Base-by-base conservation (phyloP, 2,329 filamentous ascomycete genomes). In the Ascochyta clinopodiicola region DNA sequence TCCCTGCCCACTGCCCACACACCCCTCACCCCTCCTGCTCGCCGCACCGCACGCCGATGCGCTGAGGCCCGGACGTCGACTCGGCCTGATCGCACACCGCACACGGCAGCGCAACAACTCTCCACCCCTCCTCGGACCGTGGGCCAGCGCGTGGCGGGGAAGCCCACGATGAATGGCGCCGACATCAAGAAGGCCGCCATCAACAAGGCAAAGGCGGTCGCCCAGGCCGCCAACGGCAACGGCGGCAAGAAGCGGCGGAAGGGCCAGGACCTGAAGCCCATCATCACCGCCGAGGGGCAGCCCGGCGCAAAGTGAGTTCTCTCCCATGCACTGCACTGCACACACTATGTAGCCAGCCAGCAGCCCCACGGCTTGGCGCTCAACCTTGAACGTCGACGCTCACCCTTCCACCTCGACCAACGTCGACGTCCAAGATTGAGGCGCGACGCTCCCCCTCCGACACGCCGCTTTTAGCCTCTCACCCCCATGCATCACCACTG, bases 161-260 rank as follows among this genome's bases (percentile, higher is more conserved):
- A 62, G 62, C 49, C 45, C 56, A 56, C 68, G 66, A 87, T 87
- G 85, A 87, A 87, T 79, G 84, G 85, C 71, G 80, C 80, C 71
- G 84, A 86, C 68, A 82, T 86, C 70, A 86, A 85, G 70, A 86
- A 87, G 75, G 83, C 84, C 52, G 84, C 85, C 69, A 83, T 87
- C 75, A 84, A 84, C 75, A 87, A 87, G 77, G 85, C 84, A 54
- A 88, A 88, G 76, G 83, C 86, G 74, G 85, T 86, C 72, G 84
- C 84, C 58, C 80, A 84, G 78, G 83, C 80, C 49, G 79, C 80
- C 48, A 81, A 81, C 75, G 79, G 78, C 57, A 84, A 81, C 73
- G 81, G 79, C 68, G 81, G 79, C 61, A 91, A 90, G 82, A 91
- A 91, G 82, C 84, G 88, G 71, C 88, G 88, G 80, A 91, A 91